Evolutionary conservation across 441 rosid species (phyloP).

Genomic region (Aquilaria agallochum): DNA sequence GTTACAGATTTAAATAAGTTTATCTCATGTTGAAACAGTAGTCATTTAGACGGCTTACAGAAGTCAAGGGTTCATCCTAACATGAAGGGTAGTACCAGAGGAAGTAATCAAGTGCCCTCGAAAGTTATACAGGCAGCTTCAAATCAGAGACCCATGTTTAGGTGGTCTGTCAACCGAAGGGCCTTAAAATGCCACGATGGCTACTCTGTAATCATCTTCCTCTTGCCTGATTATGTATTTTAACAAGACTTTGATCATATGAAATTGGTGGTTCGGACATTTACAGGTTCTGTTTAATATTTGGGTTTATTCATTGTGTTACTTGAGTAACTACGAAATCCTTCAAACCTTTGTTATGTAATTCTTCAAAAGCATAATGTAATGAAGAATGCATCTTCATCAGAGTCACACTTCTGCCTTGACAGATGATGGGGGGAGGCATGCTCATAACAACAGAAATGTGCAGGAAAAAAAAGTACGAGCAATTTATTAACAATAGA

Average conservation of each 20-base stretch:
- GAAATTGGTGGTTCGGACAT: neutral
- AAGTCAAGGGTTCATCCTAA: slow-evolving; percentile 33
- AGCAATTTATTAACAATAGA: slow-evolving; percentile 74
- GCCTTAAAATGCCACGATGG: slow-evolving; percentile 70
- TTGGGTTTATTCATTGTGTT: slow-evolving; percentile 6
- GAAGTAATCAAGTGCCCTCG: slow-evolving; percentile 27
- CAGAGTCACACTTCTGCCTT: slow-evolving; percentile 90
- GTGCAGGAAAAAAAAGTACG: slow-evolving; percentile 62
- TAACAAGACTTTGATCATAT: neutral
- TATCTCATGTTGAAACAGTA: slow-evolving; percentile 26
- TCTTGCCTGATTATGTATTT: slow-evolving; percentile 2
- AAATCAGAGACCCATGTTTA: slow-evolving; percentile 46
- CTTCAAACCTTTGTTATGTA: slow-evolving; percentile 8
- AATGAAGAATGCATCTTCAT: slow-evolving; percentile 14
- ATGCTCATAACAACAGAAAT: slow-evolving; percentile 32
- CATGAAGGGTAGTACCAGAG: slow-evolving; percentile 32
- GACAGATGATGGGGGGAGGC: slow-evolving; percentile 87
- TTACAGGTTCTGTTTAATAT: neutral
- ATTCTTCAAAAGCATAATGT: slow-evolving; percentile 11
- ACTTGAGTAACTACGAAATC: neutral
- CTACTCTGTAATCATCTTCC: slow-evolving; percentile 66
- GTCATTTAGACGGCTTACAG: slow-evolving; percentile 63
- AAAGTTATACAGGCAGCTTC: slow-evolving; percentile 35
- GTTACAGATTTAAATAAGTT: too few relatives aligned
- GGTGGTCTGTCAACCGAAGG: slow-evolving; percentile 70